phyloP scores from a whole-genome alignment of 148 eudicot genomes.

The Dysphania ambrosioides region DNA sequence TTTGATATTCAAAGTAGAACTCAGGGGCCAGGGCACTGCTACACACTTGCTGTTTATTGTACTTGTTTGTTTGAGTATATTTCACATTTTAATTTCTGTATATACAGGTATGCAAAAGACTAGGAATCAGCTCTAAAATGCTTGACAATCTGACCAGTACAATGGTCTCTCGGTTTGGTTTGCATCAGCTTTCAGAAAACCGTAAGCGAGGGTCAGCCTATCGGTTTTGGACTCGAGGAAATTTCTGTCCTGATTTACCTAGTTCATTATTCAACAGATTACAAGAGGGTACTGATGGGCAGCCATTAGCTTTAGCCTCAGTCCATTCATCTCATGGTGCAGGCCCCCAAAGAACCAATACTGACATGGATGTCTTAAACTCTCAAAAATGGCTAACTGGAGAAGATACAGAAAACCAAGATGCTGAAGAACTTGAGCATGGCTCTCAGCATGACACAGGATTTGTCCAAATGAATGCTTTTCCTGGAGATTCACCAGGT shows the following conservation, averaged over 20 bases:
- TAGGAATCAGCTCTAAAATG: constrained; percentile 68
- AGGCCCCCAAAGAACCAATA: constrained; percentile 28
- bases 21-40: too few species aligned
- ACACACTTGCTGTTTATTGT: too few species aligned
- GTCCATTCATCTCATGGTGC: constrained; percentile 24
- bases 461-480: constrained; percentile 31
- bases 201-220: constrained; percentile 61
- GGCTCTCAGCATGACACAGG: constrained; percentile 30
- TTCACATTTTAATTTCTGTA: constrained; percentile 9
- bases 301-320: constrained; percentile 24
- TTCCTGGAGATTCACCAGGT: constrained; percentile 24
- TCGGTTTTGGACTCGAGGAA: constrained; percentile 75
- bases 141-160: constrained; percentile 50
- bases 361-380: constrained; percentile 31
- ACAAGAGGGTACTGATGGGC: constrained; percentile 35
- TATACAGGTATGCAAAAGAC: constrained; percentile 75
- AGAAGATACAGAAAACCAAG: constrained; percentile 29
- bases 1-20: too few species aligned
- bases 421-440: constrained; percentile 31
- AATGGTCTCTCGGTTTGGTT: constrained; percentile 63
- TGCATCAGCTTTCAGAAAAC: constrained; percentile 67
- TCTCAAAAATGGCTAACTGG: constrained; percentile 30
- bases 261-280: constrained; percentile 26
- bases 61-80: neutral
- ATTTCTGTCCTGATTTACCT: constrained; percentile 49